A percentile compares a stretch with the other conserved stretches of the same genome.
phyloP scores from a whole-genome alignment of 768 basidiomycete genomes.

The Termitomyces sp. region DNA sequence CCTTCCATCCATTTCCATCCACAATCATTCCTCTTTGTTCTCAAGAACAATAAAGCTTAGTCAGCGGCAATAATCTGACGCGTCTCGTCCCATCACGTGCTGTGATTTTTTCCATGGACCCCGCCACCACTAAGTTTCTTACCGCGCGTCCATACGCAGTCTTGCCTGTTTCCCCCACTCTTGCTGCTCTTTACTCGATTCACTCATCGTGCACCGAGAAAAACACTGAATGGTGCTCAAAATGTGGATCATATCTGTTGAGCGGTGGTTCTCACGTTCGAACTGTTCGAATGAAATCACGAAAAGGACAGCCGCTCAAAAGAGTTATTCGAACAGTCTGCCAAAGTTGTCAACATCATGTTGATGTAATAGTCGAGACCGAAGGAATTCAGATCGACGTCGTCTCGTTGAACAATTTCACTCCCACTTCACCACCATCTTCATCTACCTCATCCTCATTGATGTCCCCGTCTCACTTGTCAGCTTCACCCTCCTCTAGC shows the following conservation, averaged over 20 bases:
- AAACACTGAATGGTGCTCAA: slow-evolving; percentile 30
- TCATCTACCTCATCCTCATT: slow-evolving; percentile 3
- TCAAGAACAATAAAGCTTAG: slow-evolving; percentile 14
- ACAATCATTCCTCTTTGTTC: slow-evolving; percentile 12
- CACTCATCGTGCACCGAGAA: slow-evolving; percentile 26
- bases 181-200: slow-evolving; percentile 58
- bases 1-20: slow-evolving; percentile 2
- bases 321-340: slow-evolving; percentile 24
- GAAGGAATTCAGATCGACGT: background rate
- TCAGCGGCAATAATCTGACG: slow-evolving; percentile 5
- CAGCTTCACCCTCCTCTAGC: background rate
- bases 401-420: background rate
- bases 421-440: background rate
- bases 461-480: slow-evolving; percentile 5
- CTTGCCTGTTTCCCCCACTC: slow-evolving; percentile 43
- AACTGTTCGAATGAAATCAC: slow-evolving; percentile 24
- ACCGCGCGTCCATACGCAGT: slow-evolving; percentile 43
- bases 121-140: slow-evolving; percentile 38
- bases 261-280: slow-evolving; percentile 31
- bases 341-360: slow-evolving; percentile 21
- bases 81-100: slow-evolving; percentile 4
- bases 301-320: slow-evolving; percentile 12
- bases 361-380: slow-evolving; percentile 15
- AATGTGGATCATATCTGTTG: slow-evolving; percentile 48
- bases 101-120: slow-evolving; percentile 10